A percentile compares a stretch with the other conserved stretches of the same genome.
Evolutionary conservation across 768 basidiomycete genomes (phyloP).

Genomic region (Suillus plorans): DNA sequence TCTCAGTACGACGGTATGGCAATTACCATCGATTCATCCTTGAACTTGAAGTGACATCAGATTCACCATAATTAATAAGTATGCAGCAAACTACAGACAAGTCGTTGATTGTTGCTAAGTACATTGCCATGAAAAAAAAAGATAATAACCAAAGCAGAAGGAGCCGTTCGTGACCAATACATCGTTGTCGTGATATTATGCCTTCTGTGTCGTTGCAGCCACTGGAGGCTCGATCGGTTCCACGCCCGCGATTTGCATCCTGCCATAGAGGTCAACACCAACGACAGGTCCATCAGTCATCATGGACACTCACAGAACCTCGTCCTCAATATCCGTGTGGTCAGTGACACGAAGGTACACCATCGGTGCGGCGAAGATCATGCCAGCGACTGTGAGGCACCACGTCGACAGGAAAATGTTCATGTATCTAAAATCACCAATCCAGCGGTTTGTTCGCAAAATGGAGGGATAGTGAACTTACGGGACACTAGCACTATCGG

Average conservation of each 20-base stretch:
- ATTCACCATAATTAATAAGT: background rate
- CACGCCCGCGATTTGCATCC: slow-evolving; percentile 7
- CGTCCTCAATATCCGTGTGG: slow-evolving; percentile 50
- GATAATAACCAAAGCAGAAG: background rate
- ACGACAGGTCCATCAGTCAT: background rate
- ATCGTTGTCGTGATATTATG: background rate
- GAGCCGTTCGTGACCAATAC: background rate
- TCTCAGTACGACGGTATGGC: background rate
- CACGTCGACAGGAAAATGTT: slow-evolving; percentile 76
- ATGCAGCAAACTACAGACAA: background rate
- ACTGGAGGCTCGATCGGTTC: slow-evolving; percentile 5
- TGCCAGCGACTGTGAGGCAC: slow-evolving; percentile 62
- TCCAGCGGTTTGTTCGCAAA: background rate
- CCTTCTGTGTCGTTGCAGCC: background rate
- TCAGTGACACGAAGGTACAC: slow-evolving; percentile 67
- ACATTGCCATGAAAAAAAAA: background rate
- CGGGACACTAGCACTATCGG: slow-evolving; percentile 63
- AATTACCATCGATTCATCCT: too few species aligned
- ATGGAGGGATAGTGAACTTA: slow-evolving; percentile 35
- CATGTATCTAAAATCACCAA: slow-evolving; percentile 47
- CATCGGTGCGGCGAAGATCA: slow-evolving; percentile 72
- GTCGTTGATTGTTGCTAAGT: background rate
- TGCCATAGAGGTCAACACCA: background rate
- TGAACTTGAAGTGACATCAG: background rate
- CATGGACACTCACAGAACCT: slow-evolving; percentile 42